Conservation (phyloP, 495 filamentous ascomycete species). For the Penicillium lividum region DNA sequence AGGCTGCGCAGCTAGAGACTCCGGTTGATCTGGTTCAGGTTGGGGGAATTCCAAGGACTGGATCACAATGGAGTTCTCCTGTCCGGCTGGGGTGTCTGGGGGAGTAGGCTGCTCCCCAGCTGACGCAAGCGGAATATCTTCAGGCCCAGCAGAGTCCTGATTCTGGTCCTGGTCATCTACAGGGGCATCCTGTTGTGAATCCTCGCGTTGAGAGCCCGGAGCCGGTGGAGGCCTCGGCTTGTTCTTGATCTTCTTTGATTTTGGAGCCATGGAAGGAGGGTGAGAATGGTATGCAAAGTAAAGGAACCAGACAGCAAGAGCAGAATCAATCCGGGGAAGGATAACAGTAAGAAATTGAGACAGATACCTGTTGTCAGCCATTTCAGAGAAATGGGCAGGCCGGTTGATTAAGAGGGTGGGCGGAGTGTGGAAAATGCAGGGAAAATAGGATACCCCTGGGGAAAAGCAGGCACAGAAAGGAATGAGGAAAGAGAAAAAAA, state of each 20-base stretch:
- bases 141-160: neutral
- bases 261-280: conserved; percentile 12
- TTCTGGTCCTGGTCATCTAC: neutral
- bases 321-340: conserved; percentile 6
- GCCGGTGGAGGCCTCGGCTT: conserved; percentile 17
- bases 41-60: no score
- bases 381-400: conserved; percentile 2
- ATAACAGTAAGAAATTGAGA: conserved; percentile 5
- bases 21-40: neutral
- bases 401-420: conserved; percentile 6
- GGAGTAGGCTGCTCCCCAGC: neutral
- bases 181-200: neutral
- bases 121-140: neutral
- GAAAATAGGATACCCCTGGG: conserved; percentile 8
- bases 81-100: neutral
- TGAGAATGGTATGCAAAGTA: conserved; percentile 1
- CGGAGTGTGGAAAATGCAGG: conserved; percentile 1
- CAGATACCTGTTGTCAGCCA: conserved; percentile 7
- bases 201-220: conserved; percentile 7
- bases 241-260: conserved; percentile 17
- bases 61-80: neutral
- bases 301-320: conserved; percentile 8
- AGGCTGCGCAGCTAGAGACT: neutral
- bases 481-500: conserved; percentile 7
- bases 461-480: conserved; percentile 2